Base-by-base conservation (phyloP, 2,329 filamentous ascomycete genomes). In the Clonostachys byssicola region DNA sequence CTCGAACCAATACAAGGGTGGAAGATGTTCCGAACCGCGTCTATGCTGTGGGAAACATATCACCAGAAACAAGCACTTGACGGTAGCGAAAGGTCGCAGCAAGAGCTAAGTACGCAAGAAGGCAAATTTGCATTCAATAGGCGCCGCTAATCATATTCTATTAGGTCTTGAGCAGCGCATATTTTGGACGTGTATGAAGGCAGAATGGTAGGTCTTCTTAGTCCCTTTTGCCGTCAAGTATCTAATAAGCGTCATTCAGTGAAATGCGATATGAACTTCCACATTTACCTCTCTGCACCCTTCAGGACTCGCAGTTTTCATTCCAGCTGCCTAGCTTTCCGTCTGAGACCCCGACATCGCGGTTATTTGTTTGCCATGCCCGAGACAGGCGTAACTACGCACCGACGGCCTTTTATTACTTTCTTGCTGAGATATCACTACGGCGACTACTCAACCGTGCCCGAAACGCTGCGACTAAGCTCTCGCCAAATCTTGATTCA, bases 401-500 rank as follows among this genome's bases (percentile, higher is more conserved):
- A 7, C 48, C 51, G 5, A 45, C 46, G 16, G 50, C 51, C 5
- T 45, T 50, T 30, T 52, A 52, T 34, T 90, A 90, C 60, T 90
- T 90, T 54, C 68, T 90, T 34, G 86, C 86, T 36, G 86, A 90
- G 58, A 89, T 91, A 46, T 86, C 86, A 5, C 70, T 91, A 8
- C 78, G 86, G 38, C 74, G 87, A 46, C 75, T 90, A 4, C 75
- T 90, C 54, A 88, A 89, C 61, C 77, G 85, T 48, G 49, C 51
- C 8, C 51, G 51, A 12, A 41, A 46, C 16, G 51, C 51, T 1
- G 51, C 47, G 17, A 49, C 51, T 5, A 42, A 42, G 17, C 48
- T 52, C 83, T 87, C 57, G 86, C 82, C 67, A 82, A 87, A 88
- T 56, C 85, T 89, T 52, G 88, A 88, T 61, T 84, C 83, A 47